Base-by-base conservation (phyloP, 495 filamentous ascomycete genomes). In the Gamarada debralockiae region DNA sequence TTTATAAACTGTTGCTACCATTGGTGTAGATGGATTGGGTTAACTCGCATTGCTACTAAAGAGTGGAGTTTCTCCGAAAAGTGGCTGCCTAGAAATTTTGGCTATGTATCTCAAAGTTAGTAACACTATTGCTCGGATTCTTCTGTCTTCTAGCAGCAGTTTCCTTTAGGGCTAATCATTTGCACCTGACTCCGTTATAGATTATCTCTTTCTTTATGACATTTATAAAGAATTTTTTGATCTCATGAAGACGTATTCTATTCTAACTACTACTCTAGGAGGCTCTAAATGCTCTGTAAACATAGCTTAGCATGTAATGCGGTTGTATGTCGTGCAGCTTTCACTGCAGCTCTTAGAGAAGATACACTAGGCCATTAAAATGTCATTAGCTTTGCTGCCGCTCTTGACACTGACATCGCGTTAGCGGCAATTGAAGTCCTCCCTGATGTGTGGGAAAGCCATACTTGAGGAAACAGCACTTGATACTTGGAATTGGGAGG, bases 361-460 rank as follows among this genome's bases (percentile, higher is more conserved):
- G 50, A 68, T 15, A 37, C 51, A 0, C 14, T 23, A 1, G n/a
- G 15, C 6, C 53, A 69, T 14, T 49, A 57, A 5, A 33, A 47
- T n/a, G 20, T 52, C 7, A 12, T 72, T 8, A 6, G 59, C 1
- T 37, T 39, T 2, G 48, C 47, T 0, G 38, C 64, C 6, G 29
- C 8, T 2, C 55, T 31, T 7, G 65, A 68, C 37, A 46, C 61
- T 9, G 66, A 71, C 54, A 65, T 67, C 1, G 59, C 63, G 7
- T 41, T 49, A 37, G 57, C 61, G 2, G 54, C 68, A 40, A 56
- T 71, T 1, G 67, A 68, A 25, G 25, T 31, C 4, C 49, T 70
- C 9, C 65, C 69, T 1, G 42, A 42, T 15, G 55, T 56, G 3
- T 69, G 67, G 66, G 50, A 47, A 1, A 37, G 41, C 15, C 40